Evolutionary conservation across 2,329 filamentous ascomycete genomes (phyloP).

Genomic region (Aspergillus sp.): DNA sequence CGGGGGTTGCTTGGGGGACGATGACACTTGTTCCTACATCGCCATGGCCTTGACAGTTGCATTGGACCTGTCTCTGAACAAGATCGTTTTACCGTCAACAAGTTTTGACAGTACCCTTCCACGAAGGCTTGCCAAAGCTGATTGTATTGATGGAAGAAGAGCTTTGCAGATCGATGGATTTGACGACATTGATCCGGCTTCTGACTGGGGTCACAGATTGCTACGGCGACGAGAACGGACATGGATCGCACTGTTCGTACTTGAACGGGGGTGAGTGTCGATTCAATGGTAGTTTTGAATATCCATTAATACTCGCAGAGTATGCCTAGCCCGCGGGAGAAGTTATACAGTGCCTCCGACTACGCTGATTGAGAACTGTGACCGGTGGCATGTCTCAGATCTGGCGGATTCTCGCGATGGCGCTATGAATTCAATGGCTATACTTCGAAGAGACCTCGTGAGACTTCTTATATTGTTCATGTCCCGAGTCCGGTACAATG

Average conservation of each 20-base stretch:
- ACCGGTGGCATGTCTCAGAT: constrained; percentile 65
- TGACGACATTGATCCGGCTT: constrained; percentile 59
- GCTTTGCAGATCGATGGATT: constrained; percentile 70
- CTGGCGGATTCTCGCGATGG: constrained; percentile 68
- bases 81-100: constrained; percentile 61
- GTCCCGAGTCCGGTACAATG: background rate
- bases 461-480: constrained; percentile 17
- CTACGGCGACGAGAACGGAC: constrained; percentile 66
- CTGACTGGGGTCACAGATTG: constrained; percentile 60
- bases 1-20: constrained; percentile 49
- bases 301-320: constrained; percentile 38
- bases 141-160: constrained; percentile 66
- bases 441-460: constrained; percentile 66
- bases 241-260: constrained; percentile 71
- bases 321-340: constrained; percentile 68
- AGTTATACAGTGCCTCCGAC: constrained; percentile 69
- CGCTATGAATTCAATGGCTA: constrained; percentile 69
- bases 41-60: constrained; percentile 69
- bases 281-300: background rate
- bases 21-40: constrained; percentile 71
- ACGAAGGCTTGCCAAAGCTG: constrained; percentile 58
- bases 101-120: constrained; percentile 47
- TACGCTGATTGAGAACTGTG: constrained; percentile 64
- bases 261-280: constrained; percentile 61
- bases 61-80: constrained; percentile 68